These are phyloP conservation scores for Ogataea saltuana DNA, from an alignment of 805 yeast species.

Conservation along the genomic window DNA sequence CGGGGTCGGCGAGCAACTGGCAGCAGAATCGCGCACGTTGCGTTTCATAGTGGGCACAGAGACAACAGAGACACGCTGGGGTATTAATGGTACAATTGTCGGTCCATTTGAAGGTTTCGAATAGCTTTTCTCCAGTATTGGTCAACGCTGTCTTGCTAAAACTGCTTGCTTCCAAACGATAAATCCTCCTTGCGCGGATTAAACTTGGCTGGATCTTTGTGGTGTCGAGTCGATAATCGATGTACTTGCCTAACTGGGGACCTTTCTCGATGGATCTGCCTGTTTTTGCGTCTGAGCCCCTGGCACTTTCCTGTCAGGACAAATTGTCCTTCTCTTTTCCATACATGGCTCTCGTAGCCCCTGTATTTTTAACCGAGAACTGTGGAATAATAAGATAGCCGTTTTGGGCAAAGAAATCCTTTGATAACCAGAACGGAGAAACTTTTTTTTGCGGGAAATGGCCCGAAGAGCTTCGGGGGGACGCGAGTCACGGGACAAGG, in stretches of 20 bases:
- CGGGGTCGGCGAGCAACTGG: slow-evolving; percentile 3
- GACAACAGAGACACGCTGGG: too few relatives aligned
- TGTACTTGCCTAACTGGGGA: neutral
- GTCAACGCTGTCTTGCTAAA: too few relatives aligned
- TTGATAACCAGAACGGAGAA: too few relatives aligned
- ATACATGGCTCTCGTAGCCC: neutral
- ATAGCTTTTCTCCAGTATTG: too few relatives aligned
- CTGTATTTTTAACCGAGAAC: neutral
- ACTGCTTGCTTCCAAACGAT: too few relatives aligned
- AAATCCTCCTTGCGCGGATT: neutral
- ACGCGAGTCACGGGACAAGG: too few relatives aligned
- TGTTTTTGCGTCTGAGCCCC: too few relatives aligned
- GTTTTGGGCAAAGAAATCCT: slow-evolving; percentile 6
- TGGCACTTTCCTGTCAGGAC: too few relatives aligned
- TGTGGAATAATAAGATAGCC: neutral
- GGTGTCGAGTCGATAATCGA: neutral
- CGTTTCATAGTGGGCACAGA: slow-evolving; percentile 4
- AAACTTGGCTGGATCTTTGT: neutral
- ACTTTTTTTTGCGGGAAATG: too few relatives aligned
- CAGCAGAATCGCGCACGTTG: slow-evolving; percentile 1
- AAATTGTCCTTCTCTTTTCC: too few relatives aligned
- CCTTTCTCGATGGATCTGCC: too few relatives aligned
- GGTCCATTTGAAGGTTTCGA: neutral
- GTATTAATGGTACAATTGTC: too few relatives aligned
- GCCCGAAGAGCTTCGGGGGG: neutral